Evolutionary conservation across 192 early-diverging fungal genomes (phyloP).

Genomic region (Entomortierella lignicola): DNA sequence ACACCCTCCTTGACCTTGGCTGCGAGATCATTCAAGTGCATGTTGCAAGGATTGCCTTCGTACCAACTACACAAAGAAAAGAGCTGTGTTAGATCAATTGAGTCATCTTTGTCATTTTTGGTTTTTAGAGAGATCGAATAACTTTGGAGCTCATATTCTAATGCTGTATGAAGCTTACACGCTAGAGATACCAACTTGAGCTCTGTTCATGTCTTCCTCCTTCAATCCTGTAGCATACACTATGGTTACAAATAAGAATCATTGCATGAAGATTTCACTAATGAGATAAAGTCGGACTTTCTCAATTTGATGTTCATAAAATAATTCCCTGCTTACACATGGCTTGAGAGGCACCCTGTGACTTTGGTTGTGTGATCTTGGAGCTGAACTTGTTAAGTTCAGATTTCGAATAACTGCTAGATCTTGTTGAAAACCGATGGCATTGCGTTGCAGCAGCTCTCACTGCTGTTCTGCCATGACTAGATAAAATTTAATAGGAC

Average conservation of each 20-base stretch:
- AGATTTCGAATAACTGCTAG: constrained; percentile 19
- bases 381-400: constrained; percentile 87
- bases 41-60: constrained; percentile 99
- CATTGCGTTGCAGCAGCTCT: constrained; percentile 36
- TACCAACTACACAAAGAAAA: constrained; percentile 76
- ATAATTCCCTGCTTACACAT: constrained; percentile 77
- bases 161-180: constrained; percentile 68
- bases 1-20: constrained; percentile 94
- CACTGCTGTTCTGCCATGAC: constrained; percentile 33
- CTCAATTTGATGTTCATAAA: neutral
- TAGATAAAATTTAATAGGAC: neutral
- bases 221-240: constrained; percentile 95
- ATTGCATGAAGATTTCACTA: neutral
- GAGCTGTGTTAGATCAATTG: constrained; percentile 5
- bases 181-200: constrained; percentile 96
- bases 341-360: constrained; percentile 96
- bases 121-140: neutral
- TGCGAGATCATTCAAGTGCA: constrained; percentile 95
- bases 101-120: constrained; percentile 24
- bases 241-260: constrained; percentile 31
- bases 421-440: constrained; percentile 46
- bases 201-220: constrained; percentile 82
- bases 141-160: neutral
- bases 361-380: constrained; percentile 92
- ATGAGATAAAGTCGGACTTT: neutral